Evolutionary conservation across 805 yeast genomes (phyloP), one percentile per base, ranked within the genome.

Genomic region (Maudiozyma turicensis): DNA sequence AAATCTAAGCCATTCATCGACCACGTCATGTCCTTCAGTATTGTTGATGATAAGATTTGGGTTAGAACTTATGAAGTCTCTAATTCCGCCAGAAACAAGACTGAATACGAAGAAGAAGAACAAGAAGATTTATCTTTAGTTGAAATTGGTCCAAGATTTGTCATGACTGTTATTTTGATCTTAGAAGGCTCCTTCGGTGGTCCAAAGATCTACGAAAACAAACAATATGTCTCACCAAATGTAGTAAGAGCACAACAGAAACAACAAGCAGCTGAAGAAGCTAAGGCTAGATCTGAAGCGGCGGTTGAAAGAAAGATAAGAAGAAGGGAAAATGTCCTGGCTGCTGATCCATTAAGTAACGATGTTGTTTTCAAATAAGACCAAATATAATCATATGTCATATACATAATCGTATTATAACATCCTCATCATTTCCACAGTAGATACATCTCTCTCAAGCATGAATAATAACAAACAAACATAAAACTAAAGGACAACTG

Each of bases 151-250:
- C 99, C 99, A 47, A 80, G 99, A 67, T 84, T 89, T 56, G 98
- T 93, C 34, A 75, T 93, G 72, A 91, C 98, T 3, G 82, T 84
- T 54, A 90, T 93, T 57, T 82, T 95, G 51, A 81, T 93, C 47
- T 75, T 91, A 54, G 98, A 93, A 72, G 99, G 99, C 45, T 88
- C 97, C 1, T 93, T 93, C 60, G 91, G 96, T 49, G 99, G 99
- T 20, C 96, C 98, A 55, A 88, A 90, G 76, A 89, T 93, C 56
- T 93, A 87, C 70, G 98, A 93, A 64, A 93, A 93, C 73, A 90
- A 87, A 73, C 93, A 91, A 69, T 93, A 86, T 68, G 96, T 93
- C 44, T 86, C 96, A 52, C 99, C 99, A 55, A 93, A 93, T 74
- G 81, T 86, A 52, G 91, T 84, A 39, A 85, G 99, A 73, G 87